Evolutionary conservation across 2,329 filamentous ascomycete genomes (phyloP).

Genomic region (Fusarium sp.): DNA sequence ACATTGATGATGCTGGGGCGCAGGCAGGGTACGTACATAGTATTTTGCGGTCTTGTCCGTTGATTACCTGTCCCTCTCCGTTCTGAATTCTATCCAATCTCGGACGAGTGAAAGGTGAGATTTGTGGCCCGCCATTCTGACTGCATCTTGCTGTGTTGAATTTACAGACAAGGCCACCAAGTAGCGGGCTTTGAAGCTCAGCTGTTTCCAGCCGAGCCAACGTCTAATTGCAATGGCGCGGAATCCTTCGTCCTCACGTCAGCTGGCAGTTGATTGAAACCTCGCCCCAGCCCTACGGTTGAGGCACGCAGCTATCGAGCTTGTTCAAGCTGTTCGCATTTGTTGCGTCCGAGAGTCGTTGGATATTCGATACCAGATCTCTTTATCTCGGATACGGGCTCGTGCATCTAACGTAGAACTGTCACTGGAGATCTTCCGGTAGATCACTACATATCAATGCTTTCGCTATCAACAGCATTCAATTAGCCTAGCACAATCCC

Average conservation of each 20-base stretch:
- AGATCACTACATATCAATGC: neutral
- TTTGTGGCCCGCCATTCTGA: slow-evolving; percentile 1
- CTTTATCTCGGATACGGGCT: neutral
- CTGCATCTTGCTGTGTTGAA: neutral
- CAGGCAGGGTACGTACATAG: slow-evolving; percentile 13
- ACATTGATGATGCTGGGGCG: slow-evolving; percentile 31
- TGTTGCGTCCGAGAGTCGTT: neutral
- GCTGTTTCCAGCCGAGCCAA: slow-evolving; percentile 5
- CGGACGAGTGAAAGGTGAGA: neutral
- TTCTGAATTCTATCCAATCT: neutral
- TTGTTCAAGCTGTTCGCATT: neutral
- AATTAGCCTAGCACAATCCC: neutral
- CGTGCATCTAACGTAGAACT: neutral
- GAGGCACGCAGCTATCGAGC: neutral
- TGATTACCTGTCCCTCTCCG: neutral
- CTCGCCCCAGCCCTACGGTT: slow-evolving; percentile 1
- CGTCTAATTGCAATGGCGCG: neutral
- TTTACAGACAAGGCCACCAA: neutral
- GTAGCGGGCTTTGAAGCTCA: neutral
- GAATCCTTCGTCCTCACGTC: slow-evolving; percentile 27
- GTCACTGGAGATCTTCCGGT: neutral
- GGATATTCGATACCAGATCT: neutral
- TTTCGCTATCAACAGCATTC: neutral
- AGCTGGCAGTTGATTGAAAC: slow-evolving; percentile 20
- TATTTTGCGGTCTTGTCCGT: slow-evolving; percentile 8